phyloP scores from a whole-genome alignment of 2,329 filamentous ascomycete species.

The Alternaria dauci region DNA sequence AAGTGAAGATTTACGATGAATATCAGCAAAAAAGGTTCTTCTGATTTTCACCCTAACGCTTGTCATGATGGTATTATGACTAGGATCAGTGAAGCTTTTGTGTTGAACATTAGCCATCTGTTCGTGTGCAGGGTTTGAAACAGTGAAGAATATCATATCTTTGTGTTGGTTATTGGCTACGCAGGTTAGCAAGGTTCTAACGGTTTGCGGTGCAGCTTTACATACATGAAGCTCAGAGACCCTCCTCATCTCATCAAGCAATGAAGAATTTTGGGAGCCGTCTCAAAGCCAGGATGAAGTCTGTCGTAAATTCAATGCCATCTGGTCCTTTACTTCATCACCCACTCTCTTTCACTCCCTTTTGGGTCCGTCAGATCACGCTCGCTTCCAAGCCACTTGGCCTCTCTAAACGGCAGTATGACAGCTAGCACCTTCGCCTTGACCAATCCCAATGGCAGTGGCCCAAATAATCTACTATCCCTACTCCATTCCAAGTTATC shows the following conservation, averaged over 20 bases:
- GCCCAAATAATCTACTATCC: slow-evolving; percentile 87
- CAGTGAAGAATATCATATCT: neutral
- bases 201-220: neutral
- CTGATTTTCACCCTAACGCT: neutral
- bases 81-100: neutral
- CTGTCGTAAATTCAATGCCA: neutral
- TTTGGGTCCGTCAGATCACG: slow-evolving; percentile 23
- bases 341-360: slow-evolving; percentile 22
- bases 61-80: neutral
- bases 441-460: slow-evolving; percentile 83
- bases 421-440: slow-evolving; percentile 77
- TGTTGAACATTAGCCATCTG: neutral
- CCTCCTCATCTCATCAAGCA: neutral
- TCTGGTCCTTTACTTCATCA: slow-evolving; percentile 3
- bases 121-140: neutral
- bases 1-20: neutral
- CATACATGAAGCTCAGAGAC: neutral
- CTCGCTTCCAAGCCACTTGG: slow-evolving; percentile 37
- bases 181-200: neutral
- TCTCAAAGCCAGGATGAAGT: neutral
- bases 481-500: slow-evolving; percentile 86
- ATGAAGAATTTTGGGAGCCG: neutral
- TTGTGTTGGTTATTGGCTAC: neutral
- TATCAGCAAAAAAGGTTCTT: neutral
- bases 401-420: slow-evolving; percentile 31